Evolutionary conservation across 2,329 filamentous ascomycete species (phyloP), one percentile per base, ranked within the genome.

Genomic region (Emmonsia crescens): DNA sequence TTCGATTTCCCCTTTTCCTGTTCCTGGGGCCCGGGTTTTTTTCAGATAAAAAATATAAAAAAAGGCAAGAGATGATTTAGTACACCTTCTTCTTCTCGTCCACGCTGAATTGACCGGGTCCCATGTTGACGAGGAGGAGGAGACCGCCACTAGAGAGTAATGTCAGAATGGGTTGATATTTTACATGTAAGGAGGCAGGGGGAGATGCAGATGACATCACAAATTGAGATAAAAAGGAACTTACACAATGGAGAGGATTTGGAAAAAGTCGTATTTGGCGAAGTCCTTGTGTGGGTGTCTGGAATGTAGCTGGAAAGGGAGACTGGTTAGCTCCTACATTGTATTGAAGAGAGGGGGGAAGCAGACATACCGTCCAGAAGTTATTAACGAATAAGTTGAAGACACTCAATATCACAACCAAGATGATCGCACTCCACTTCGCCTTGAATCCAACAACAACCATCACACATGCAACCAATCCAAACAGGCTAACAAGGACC

Each of bases 41-140:
- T 56, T 33, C 29, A 36, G 51, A 29, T 21, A 8, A 3, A 31
- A 42, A 52, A 16, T 24, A 27, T 9, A 1, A 19, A n/a, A 19
- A 42, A 29, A 29, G 42, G 19, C 57, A 46, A 56, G n/a, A 40
- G 1, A 10, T 31, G 33, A 46, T 24, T 61, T 84, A 99, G 81
- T 99, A 99, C 69, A 99, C 94, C 85, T 99, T 99, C 87, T 99
- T 99, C 89, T 99, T 99, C 85, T 99, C 94, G 78, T 99, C 94
- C 77, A 97, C 93, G 76, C 89, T 96, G 82, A 97, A 89, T 77
- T 96, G 92, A 66, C 94, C 94, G 10, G 94, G 94, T 64, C 94
- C 94, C 85, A 94, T 96, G 85, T 99, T 99, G 79, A 97, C 92
- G 68, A 99, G 85, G 67, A 99, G 87, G 62, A 99, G 83, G 62